A percentile compares a stretch with the other conserved stretches of the same genome.
Evolutionary conservation across 371 early-diverging fungal species (phyloP).

Genomic region (Mortierella sp.): DNA sequence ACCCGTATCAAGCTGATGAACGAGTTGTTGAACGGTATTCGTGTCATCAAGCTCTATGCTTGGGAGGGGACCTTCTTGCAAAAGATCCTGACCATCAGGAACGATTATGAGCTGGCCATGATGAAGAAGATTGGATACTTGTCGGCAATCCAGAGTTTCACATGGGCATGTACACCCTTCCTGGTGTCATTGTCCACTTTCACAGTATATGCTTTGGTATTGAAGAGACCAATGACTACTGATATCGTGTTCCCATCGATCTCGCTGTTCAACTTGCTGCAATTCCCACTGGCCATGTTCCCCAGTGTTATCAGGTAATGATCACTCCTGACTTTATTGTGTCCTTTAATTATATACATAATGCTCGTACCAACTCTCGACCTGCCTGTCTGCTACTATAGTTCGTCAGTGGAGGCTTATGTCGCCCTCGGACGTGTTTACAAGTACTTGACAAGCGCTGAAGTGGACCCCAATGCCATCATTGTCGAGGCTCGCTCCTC

Average conservation of each 20-base stretch:
- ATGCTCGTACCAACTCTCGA: not conserved
- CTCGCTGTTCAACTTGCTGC: slow-evolving; percentile 93
- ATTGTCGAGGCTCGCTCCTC: slow-evolving; percentile 36
- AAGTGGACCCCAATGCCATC: slow-evolving; percentile 78
- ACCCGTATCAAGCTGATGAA: slow-evolving; percentile 91
- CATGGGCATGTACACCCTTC: slow-evolving; percentile 87
- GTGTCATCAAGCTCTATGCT: slow-evolving; percentile 88
- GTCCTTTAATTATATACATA: not conserved
- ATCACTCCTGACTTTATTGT: not conserved
- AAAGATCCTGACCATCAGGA: slow-evolving; percentile 79
- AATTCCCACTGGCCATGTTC: slow-evolving; percentile 88
- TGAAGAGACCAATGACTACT: slow-evolving; percentile 75
- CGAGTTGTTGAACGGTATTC: slow-evolving; percentile 94
- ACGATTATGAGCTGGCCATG: slow-evolving; percentile 82
- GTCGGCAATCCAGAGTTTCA: slow-evolving; percentile 73
- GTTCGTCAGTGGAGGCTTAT: slow-evolving; percentile 82
- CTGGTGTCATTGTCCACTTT: slow-evolving; percentile 90
- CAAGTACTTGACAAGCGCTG: slow-evolving; percentile 80
- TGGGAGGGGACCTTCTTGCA: slow-evolving; percentile 70
- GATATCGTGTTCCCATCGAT: slow-evolving; percentile 90
- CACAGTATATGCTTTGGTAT: slow-evolving; percentile 76
- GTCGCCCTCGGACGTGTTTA: slow-evolving; percentile 88
- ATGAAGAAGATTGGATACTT: slow-evolving; percentile 81
- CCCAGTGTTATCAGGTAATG: slow-evolving; percentile 68
- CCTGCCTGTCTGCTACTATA: slow-evolving; percentile 47